Percentiles rank a stretch among this genome's conserved stretches.
Conservation (phyloP, 129 eudicot species). For the Arctium minus region DNA sequence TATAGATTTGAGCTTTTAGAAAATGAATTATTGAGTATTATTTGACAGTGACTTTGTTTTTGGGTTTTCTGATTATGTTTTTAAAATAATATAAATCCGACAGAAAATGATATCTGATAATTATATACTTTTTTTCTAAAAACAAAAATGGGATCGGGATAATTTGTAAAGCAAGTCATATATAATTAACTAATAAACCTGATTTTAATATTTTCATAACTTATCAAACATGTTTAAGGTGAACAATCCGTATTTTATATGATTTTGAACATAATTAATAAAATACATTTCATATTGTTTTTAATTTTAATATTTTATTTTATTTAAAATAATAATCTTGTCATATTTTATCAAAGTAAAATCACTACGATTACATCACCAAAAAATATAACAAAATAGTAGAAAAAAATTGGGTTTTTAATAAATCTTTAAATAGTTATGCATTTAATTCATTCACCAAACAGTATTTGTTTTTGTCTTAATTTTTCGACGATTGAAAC, state of each 20-base stretch:
- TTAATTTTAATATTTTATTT: background rate
- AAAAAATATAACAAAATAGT: background rate
- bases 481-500: background rate
- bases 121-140: background rate
- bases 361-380: background rate
- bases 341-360: background rate
- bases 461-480: background rate
- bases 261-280: no score
- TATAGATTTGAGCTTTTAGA: background rate
- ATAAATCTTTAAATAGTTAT: background rate
- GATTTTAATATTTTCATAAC: background rate
- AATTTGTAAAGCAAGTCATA: background rate
- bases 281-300: background rate
- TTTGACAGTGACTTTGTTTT: background rate
- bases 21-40: background rate
- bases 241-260: no score
- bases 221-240: background rate
- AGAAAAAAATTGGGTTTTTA: background rate
- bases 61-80: background rate
- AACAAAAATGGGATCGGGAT: background rate
- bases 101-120: background rate
- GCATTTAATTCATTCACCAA: background rate
- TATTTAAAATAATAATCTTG: background rate
- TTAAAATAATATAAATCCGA: background rate
- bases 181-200: no score